Evolutionary conservation across 1,284 basidiomycete genomes (phyloP).

Genomic region (Pseudozyma tsukubaensis): DNA sequence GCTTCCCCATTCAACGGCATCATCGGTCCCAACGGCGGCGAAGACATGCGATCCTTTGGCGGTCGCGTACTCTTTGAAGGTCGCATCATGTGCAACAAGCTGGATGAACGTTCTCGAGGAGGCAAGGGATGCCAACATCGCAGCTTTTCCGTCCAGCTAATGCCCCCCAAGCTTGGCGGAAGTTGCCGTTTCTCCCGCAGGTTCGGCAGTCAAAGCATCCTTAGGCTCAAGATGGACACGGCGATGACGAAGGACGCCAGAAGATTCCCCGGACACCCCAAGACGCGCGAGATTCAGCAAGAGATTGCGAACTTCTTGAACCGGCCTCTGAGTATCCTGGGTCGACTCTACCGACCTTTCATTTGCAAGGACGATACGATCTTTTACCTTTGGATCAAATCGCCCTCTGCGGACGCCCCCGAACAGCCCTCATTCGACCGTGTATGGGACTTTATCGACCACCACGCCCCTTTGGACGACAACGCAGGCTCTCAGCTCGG

Average conservation of each 20-base stretch:
- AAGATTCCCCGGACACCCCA: conserved; percentile 8
- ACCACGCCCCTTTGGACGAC: conserved; percentile 33
- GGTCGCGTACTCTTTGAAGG: conserved; percentile 42
- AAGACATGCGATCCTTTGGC: conserved; percentile 31
- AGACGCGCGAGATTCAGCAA: conserved; percentile 23
- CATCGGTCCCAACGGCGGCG: conserved; percentile 32
- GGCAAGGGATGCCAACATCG: conserved; percentile 5
- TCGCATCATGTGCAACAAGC: conserved; percentile 9
- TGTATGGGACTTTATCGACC: conserved; percentile 41
- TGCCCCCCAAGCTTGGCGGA: conserved; percentile 31
- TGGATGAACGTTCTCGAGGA: background rate
- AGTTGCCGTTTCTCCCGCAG: conserved; percentile 42
- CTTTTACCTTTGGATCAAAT: conserved; percentile 45
- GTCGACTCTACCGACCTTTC: conserved; percentile 47
- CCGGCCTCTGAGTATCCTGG: conserved; percentile 33
- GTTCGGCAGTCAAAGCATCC: conserved; percentile 38
- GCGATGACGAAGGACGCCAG: conserved; percentile 27
- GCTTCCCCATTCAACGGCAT: conserved; percentile 20
- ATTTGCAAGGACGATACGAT: conserved; percentile 58
- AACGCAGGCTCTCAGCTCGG: conserved; percentile 48
- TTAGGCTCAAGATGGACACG: conserved; percentile 36
- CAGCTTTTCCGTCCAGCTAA: conserved; percentile 23
- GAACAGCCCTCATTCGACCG: conserved; percentile 17
- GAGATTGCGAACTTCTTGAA: conserved; percentile 32
- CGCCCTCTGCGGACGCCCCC: background rate